These are phyloP conservation scores for Ogataea hybrid DNA, from an alignment of 1,139 yeast genomes.

Conservation along the genomic window DNA sequence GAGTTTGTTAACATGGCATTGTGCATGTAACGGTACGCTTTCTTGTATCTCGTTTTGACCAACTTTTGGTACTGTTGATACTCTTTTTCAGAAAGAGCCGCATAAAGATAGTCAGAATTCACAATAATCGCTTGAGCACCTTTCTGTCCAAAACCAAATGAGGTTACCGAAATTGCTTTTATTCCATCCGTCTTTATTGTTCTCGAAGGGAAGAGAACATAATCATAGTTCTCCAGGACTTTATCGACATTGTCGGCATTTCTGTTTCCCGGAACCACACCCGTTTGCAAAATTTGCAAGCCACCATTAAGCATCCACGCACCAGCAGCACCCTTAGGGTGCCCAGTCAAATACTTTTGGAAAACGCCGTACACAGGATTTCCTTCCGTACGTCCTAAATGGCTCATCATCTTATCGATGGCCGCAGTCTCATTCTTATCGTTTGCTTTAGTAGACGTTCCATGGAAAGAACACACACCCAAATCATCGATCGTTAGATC, in stretches of 20 bases:
- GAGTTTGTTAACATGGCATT: constrained; percentile 90
- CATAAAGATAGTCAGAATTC: constrained; percentile 91
- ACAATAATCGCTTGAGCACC: constrained; percentile 95
- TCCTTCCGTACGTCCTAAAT: constrained; percentile 96
- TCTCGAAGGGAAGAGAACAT: constrained; percentile 92
- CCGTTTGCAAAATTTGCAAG: constrained; percentile 85
- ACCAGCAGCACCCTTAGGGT: constrained; percentile 99
- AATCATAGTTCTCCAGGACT: constrained; percentile 75
- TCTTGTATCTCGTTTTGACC: constrained; percentile 80
- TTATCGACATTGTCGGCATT: constrained; percentile 96
- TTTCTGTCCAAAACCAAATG: constrained; percentile 99
- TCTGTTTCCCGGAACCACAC: constrained; percentile 97
- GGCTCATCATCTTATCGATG: constrained; percentile 87
- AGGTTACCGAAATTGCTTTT: constrained; percentile 94
- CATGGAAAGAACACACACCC: constrained; percentile 99
- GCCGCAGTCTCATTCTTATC: constrained; percentile 97
- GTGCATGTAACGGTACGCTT: constrained; percentile 94
- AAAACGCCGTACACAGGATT: constrained; percentile 97
- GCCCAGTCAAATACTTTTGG: constrained; percentile 99
- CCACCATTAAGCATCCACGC: constrained; percentile 99
- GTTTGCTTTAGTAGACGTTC: constrained; percentile 97
- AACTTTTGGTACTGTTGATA: constrained; percentile 68
- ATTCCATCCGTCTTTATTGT: constrained; percentile 93
- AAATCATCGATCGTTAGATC: constrained; percentile 92
- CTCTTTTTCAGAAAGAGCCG: constrained; percentile 68